phyloP scores from a whole-genome alignment of 2,329 filamentous ascomycete genomes.

The Fusarium pseudonygamai region DNA sequence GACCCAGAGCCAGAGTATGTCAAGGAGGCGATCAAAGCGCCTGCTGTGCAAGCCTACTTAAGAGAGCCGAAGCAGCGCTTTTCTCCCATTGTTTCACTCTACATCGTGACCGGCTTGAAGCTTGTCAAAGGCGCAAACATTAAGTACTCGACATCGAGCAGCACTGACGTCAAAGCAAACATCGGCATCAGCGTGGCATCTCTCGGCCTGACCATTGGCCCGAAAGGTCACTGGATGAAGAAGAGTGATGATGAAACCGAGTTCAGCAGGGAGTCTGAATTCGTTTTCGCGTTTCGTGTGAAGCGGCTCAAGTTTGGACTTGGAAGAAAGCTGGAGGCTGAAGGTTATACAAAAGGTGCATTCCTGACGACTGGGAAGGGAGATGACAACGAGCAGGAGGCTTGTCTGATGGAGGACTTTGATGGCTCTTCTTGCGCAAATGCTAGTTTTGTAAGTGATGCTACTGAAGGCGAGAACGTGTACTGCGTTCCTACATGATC shows the following conservation, averaged over 20 bases:
- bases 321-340: neutral
- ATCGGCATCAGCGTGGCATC: neutral
- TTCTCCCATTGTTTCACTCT: neutral
- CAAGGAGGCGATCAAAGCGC: neutral
- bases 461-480: neutral
- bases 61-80: neutral
- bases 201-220: neutral
- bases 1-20: neutral
- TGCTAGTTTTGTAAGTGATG: neutral
- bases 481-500: neutral
- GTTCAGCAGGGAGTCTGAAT: neutral
- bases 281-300: neutral
- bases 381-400: neutral
- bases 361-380: neutral
- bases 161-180: neutral
- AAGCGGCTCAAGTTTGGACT: neutral
- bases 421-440: neutral
- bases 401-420: neutral
- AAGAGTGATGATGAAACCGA: neutral
- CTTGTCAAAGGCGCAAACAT: neutral
- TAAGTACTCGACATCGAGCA: neutral
- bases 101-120: neutral
- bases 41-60: neutral
- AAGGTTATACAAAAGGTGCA: neutral
- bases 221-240: neutral